A percentile compares a stretch with the other conserved stretches of the same genome.
These are phyloP conservation scores for Guadua angustifolia DNA, from an alignment of 176 grass and related monocot genomes.

Conservation along the genomic window DNA sequence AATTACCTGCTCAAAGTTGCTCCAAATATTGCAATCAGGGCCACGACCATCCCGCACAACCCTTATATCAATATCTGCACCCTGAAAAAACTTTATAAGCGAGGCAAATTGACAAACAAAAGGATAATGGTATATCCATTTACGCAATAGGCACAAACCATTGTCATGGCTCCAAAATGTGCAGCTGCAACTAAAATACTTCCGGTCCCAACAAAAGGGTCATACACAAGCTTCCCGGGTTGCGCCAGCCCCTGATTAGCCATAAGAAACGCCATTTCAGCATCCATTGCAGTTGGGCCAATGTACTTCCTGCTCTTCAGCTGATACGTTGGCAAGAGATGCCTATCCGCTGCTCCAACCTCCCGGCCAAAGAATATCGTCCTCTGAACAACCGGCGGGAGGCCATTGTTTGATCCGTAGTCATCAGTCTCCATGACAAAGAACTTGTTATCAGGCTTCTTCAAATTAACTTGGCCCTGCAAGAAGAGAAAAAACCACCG, in stretches of 20 bases:
- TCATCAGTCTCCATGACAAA: slow-evolving; percentile 94
- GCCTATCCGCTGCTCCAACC: slow-evolving; percentile 86
- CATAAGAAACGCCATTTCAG: slow-evolving; percentile 97
- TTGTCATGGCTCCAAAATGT: slow-evolving; percentile 98
- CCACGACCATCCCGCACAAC: slow-evolving; percentile 92
- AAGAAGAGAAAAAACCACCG: background rate
- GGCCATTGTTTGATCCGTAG: slow-evolving; percentile 80
- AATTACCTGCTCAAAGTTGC: slow-evolving; percentile 95
- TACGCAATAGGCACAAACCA: slow-evolving; percentile 58
- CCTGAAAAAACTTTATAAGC: slow-evolving; percentile 66
- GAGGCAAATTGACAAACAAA: slow-evolving; percentile 12
- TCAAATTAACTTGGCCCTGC: slow-evolving; percentile 89
- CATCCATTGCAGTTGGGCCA: slow-evolving; percentile 91
- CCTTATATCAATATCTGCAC: slow-evolving; percentile 99
- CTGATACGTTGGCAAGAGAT: slow-evolving; percentile 85
- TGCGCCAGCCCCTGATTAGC: slow-evolving; percentile 77
- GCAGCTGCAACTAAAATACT: slow-evolving; percentile 92
- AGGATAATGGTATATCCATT: background rate
- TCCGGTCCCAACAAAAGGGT: slow-evolving; percentile 94
- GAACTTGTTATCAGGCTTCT: slow-evolving; percentile 79
- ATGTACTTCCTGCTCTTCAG: slow-evolving; percentile 92
- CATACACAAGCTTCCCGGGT: slow-evolving; percentile 82
- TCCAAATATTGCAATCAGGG: slow-evolving; percentile 95
- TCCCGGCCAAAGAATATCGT: slow-evolving; percentile 84
- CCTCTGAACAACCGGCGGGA: slow-evolving; percentile 81